Base-by-base conservation (phyloP, 2,329 filamentous ascomycete genomes). In the Chaetoscypha palmicola region DNA sequence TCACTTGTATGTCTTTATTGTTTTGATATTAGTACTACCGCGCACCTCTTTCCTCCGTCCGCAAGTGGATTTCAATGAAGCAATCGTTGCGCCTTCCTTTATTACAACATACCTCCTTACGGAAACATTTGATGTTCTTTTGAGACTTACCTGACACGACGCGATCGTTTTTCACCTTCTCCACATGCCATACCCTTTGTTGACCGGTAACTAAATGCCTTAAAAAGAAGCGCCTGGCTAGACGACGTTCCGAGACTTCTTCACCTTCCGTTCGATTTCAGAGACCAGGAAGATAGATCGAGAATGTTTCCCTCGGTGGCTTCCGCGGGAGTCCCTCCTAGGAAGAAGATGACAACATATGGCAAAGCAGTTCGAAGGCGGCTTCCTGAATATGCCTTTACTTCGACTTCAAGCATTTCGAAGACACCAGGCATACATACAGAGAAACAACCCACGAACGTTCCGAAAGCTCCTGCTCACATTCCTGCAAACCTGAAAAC, bases 331-430 rank as follows among this genome's bases (percentile, higher is more conserved):
- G 44, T 24, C 5, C 30, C 40, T 10, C 49, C 56, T 35, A 54
- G 58, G 38, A 64, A 60, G 48, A 53, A 50, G 28, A 48, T 61
- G 22, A 47, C 54, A 5, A 64, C 61, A 4, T 64, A 64, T 49
- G 61, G 61, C 1, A 64, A 62, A 43, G 38, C 58, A 22, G 50
- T 46, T 9, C 50, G 59, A 21, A 58, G 49, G 42, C 54, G 56
- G 16, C 51, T 62, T 37, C 56, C 59, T 5, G 55, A 58, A 4
- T 55, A 58, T 30, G 50, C 28, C 41, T 56, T 59, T 26, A 32
- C 47, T 20, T 49, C 51, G 22, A 35, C 46, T 14, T 39, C 48
- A 2, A 52, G 38, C 26, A 52, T 51, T 14, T 51, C 58, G 16
- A 41, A 50, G 43, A 47, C 47, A 5, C 47, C 57, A 23, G 57